Evolutionary conservation across 2,329 filamentous ascomycete species (phyloP), one percentile per base, ranked within the genome.

Genomic region (Penicillium crustosum): DNA sequence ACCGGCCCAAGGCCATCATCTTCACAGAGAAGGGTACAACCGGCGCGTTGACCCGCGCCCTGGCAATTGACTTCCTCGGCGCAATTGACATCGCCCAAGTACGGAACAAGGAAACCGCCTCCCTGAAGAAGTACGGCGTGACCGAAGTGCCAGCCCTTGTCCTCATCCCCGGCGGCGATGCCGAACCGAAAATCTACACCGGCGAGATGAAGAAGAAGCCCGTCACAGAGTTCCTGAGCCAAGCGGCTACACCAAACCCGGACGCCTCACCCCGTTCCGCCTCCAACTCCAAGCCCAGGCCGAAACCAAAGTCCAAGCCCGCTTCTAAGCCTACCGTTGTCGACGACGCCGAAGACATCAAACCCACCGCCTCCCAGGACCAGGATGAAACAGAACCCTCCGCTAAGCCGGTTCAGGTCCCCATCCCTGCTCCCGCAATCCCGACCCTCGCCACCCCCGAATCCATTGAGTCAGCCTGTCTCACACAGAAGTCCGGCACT

Each of bases 21-120:
- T 97, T 99, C 76, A 95, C 90, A 2, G 90, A 96, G 56, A 99
- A 97, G 80, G 91, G 92, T 23, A 88, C 89, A 6, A 93, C 90
- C 0, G 93, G 90, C 71, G 86, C 92, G 12, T 81, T 96, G 25
- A 78, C 97, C 63, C 90, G 89, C 74, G 88, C 91, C 60, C 75
- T 97, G 53, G 93, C 94, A 7, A 91, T 97, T 67, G 94, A 97
- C 72, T 99, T 93, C 75, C 82, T 94, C 27, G 92, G 88, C 36
- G 85, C 86, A 55, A 86, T 97, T 61, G 82, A 84, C 4, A 81
- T 99, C 36, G 93, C 86, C 9, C 93, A 97, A 75, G 83, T 96
- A 55, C 86, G 92, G 57, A 83, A 89, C 78, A 96, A 93, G 75
- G 91, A 97, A 75, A 82, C 82, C 53, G 83, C 82, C 41, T 83